These are phyloP conservation scores for Streptanthus diversifolius DNA, from an alignment of 345 rosid species.

Conservation along the genomic window DNA sequence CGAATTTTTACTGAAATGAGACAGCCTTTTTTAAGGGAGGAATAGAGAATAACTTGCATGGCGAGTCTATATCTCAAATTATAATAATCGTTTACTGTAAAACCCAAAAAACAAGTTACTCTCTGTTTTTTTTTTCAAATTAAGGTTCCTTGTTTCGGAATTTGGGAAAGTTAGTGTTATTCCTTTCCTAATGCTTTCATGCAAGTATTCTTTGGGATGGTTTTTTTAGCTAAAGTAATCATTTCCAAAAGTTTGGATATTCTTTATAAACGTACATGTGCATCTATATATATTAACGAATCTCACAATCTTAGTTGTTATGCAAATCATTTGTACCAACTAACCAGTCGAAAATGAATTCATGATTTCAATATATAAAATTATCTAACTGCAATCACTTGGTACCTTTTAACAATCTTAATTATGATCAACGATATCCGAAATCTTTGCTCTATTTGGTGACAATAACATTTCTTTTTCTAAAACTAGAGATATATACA, in stretches of 20 bases:
- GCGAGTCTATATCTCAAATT: neutral
- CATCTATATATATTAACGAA: neutral
- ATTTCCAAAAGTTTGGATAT: neutral
- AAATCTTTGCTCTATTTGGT: constrained; percentile 2
- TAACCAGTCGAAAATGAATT: neutral
- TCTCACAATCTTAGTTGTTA: neutral
- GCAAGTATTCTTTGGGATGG: constrained; percentile 20
- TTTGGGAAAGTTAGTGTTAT: constrained; percentile 17
- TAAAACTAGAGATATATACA: neutral
- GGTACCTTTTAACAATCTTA: neutral
- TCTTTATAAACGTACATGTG: neutral
- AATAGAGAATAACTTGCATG: constrained; percentile 26
- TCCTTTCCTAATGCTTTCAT: constrained; percentile 27
- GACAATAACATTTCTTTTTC: neutral
- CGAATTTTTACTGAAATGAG: neutral
- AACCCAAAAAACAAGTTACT: neutral
- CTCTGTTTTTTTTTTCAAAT: neutral
- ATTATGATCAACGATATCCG: neutral
- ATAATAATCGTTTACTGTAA: neutral
- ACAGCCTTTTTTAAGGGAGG: neutral
- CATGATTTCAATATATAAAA: neutral
- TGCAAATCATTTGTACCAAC: neutral
- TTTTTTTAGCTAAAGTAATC: constrained; percentile 9
- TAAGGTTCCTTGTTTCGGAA: constrained; percentile 26
- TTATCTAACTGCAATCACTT: neutral